Conservation (phyloP, 2,329 filamentous ascomycete species). For the Cytospora paraplurivora region DNA sequence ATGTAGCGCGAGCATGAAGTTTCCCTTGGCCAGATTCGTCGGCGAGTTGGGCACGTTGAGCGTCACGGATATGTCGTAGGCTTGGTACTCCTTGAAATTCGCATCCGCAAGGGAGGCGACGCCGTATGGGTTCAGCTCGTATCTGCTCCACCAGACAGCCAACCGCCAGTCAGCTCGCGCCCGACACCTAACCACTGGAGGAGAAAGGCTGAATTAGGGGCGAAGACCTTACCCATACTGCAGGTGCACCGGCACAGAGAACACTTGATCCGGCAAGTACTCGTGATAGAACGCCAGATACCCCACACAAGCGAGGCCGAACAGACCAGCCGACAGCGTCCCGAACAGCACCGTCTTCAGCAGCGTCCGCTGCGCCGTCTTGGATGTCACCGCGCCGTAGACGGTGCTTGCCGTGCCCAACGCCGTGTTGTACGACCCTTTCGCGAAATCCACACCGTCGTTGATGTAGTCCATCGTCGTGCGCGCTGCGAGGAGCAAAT, state of each 20-base stretch:
- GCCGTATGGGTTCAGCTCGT: slow-evolving; percentile 56
- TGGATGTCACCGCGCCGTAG: slow-evolving; percentile 49
- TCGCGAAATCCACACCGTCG: not conserved
- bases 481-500: slow-evolving; percentile 3
- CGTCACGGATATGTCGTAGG: slow-evolving; percentile 80
- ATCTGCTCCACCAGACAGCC: slow-evolving; percentile 37
- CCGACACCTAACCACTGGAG: not conserved
- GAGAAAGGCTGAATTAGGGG: not conserved
- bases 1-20: slow-evolving; percentile 89
- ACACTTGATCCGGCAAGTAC: slow-evolving; percentile 58
- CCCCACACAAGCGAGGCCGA: slow-evolving; percentile 50
- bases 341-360: slow-evolving; percentile 51
- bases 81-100: slow-evolving; percentile 68
- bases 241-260: slow-evolving; percentile 55
- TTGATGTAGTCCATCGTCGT: slow-evolving; percentile 24
- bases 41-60: slow-evolving; percentile 78
- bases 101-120: slow-evolving; percentile 48
- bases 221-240: slow-evolving; percentile 56
- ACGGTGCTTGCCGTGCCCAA: slow-evolving; percentile 36
- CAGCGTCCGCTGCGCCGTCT: slow-evolving; percentile 51
- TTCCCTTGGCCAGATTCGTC: slow-evolving; percentile 74
- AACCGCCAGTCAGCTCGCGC: slow-evolving; percentile 6
- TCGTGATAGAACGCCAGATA: slow-evolving; percentile 58
- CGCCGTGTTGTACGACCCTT: slow-evolving; percentile 7
- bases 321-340: slow-evolving; percentile 46